phyloP scores from a whole-genome alignment of 2,329 filamentous ascomycete genomes.

The Aspergillus pseudotamarii region DNA sequence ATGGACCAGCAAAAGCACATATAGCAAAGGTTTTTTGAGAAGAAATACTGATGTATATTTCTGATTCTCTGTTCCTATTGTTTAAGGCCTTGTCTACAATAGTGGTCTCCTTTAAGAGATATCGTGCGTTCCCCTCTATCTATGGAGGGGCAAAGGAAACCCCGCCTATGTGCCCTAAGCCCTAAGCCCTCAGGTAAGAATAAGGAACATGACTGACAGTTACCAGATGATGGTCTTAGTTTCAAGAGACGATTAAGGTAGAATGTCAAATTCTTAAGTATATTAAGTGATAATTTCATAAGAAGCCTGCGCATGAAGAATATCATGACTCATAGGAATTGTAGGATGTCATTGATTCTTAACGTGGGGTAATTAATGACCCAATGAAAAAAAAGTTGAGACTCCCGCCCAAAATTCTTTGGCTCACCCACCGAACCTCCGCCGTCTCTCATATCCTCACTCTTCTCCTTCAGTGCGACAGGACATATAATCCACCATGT shows the following conservation, averaged over 20 bases:
- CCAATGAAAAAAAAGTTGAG: constrained; percentile 32
- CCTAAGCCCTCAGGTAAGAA: constrained; percentile 30
- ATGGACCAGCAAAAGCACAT: not conserved
- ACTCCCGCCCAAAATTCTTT: constrained; percentile 40
- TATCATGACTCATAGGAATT: not conserved
- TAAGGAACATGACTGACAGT: not conserved
- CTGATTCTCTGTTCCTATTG: not conserved
- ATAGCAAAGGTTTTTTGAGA: not conserved
- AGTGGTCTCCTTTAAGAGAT: not conserved
- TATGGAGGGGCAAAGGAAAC: constrained; percentile 28
- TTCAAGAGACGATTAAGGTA: not conserved
- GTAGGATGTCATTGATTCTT: constrained; percentile 4
- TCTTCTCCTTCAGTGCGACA: constrained; percentile 6
- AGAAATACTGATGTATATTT: not conserved
- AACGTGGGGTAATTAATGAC: constrained; percentile 12
- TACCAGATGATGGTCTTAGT: not conserved
- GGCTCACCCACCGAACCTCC: constrained; percentile 21
- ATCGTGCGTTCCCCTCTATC: not conserved
- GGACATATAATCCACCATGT: constrained; percentile 33
- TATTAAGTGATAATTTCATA: not conserved
- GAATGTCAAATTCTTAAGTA: not conserved
- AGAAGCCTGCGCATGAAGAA: not conserved
- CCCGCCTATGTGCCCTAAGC: constrained; percentile 37
- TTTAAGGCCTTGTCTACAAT: not conserved
- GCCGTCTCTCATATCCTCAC: constrained; percentile 14